Evolutionary conservation across 495 filamentous ascomycete species (phyloP).

Genomic region (Podospora pseudopauciseta): DNA sequence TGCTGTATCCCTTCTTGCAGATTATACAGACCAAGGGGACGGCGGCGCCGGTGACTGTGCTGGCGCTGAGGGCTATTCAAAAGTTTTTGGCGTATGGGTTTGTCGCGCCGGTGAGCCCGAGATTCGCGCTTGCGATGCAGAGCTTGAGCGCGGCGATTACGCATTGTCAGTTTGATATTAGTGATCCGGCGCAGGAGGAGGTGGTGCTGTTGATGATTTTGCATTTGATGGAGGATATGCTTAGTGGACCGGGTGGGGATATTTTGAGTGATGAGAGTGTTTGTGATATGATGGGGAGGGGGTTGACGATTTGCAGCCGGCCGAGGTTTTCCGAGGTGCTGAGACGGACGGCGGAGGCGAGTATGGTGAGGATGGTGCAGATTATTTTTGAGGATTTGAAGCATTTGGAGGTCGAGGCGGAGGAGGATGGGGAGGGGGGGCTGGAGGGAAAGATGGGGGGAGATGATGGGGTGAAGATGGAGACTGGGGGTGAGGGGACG

Average conservation of each 20-base stretch:
- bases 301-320: slow-evolving; percentile 95
- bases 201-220: slow-evolving; percentile 90
- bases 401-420: slow-evolving; percentile 69
- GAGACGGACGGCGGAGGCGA: slow-evolving; percentile 86
- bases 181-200: slow-evolving; percentile 89
- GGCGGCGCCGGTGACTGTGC: slow-evolving; percentile 90
- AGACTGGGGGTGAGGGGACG: slow-evolving; percentile 77
- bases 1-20: slow-evolving; percentile 94
- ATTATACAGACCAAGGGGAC: slow-evolving; percentile 96
- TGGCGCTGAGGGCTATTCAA: slow-evolving; percentile 90
- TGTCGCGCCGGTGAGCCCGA: slow-evolving; percentile 74
- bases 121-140: slow-evolving; percentile 89
- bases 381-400: slow-evolving; percentile 93
- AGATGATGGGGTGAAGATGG: slow-evolving; percentile 82
- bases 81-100: slow-evolving; percentile 97
- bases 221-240: slow-evolving; percentile 96
- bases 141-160: slow-evolving; percentile 91
- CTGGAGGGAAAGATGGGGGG: slow-evolving; percentile 59
- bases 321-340: slow-evolving; percentile 86
- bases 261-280: slow-evolving; percentile 94
- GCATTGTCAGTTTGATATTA: slow-evolving; percentile 96
- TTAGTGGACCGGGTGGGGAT: slow-evolving; percentile 86
- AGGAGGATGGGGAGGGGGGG: slow-evolving; percentile 54
- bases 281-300: slow-evolving; percentile 99
- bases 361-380: slow-evolving; percentile 98